These are phyloP conservation scores for Rhodamnia rubescens DNA, from an alignment of 345 rosid species.

Conservation along the genomic window DNA sequence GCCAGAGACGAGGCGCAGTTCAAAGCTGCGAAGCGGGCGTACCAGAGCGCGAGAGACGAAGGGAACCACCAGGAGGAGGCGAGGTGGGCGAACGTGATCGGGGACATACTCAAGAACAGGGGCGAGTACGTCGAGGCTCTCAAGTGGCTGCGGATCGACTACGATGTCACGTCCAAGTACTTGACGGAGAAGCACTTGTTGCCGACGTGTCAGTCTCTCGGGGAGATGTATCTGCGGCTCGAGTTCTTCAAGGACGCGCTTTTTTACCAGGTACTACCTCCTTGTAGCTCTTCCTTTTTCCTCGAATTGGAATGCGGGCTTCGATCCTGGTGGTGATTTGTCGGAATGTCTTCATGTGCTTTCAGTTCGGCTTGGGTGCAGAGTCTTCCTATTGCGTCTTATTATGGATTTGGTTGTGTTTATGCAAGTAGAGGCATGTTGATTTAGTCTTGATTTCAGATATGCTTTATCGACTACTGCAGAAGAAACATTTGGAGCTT, in stretches of 20 bases:
- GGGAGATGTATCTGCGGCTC: constrained; percentile 74
- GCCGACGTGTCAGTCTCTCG: constrained; percentile 86
- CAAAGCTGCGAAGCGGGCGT: constrained; percentile 50
- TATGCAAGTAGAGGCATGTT: background rate
- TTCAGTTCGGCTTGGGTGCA: background rate
- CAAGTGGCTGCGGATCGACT: constrained; percentile 74
- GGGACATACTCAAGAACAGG: constrained; percentile 60
- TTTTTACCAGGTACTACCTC: constrained; percentile 45
- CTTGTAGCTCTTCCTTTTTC: background rate
- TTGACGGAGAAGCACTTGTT: constrained; percentile 65
- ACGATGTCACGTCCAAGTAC: constrained; percentile 50
- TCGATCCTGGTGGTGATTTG: background rate
- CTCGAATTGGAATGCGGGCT: background rate
- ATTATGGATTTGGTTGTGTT: background rate
- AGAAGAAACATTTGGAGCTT: constrained; percentile 88
- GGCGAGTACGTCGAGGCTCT: constrained; percentile 93
- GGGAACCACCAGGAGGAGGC: constrained; percentile 89
- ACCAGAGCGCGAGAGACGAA: constrained; percentile 44
- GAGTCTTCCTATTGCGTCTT: background rate
- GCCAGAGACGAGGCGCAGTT: constrained; percentile 29
- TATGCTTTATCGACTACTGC: background rate
- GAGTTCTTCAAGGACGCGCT: constrained; percentile 57
- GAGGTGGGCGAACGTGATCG: constrained; percentile 85
- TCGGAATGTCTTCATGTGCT: background rate
- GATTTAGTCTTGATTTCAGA: background rate